Percentiles rank a stretch among this genome's conserved stretches.
Evolutionary conservation across 2,329 filamentous ascomycete species (phyloP).

Genomic region (Aureobasidium sp.): DNA sequence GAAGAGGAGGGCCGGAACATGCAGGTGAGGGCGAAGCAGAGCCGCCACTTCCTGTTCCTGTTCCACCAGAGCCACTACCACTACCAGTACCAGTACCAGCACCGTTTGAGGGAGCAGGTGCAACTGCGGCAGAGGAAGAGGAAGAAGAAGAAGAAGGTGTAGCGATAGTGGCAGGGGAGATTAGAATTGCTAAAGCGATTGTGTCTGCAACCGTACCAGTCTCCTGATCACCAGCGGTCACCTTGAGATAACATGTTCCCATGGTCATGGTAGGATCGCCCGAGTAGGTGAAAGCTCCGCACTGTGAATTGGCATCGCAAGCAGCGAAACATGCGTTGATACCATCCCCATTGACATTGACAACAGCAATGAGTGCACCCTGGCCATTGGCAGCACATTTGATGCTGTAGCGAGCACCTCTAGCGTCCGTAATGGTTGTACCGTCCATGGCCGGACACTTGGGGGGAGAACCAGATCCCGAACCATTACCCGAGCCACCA

Average conservation of each 20-base stretch:
- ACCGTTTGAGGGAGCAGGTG: too few relatives aligned
- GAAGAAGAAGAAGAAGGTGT: neutral
- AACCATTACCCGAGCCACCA: too few relatives aligned
- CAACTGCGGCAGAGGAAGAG: too few relatives aligned
- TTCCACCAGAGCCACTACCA: too few relatives aligned
- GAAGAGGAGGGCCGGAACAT: constrained; percentile 8
- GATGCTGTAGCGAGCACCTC: constrained; percentile 14
- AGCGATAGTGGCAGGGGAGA: neutral
- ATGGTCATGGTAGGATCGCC: constrained; percentile 13
- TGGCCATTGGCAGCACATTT: constrained; percentile 4
- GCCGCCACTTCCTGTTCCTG: neutral
- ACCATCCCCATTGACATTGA: neutral
- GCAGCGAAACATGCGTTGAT: constrained; percentile 17
- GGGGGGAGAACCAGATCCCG: neutral
- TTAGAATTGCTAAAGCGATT: neutral
- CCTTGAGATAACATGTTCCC: constrained; percentile 13
- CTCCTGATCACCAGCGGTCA: neutral
- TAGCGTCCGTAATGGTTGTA: constrained; percentile 9
- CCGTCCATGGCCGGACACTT: constrained; percentile 15
- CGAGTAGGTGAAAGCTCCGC: constrained; percentile 16
- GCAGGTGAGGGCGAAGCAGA: neutral
- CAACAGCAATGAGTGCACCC: neutral
- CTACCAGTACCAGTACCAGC: neutral
- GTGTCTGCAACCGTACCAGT: neutral
- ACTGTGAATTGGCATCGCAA: constrained; percentile 15